Evolutionary conservation across 2,329 filamentous ascomycete genomes (phyloP).

Genomic region (Cladosporium austrohemisphaericum): DNA sequence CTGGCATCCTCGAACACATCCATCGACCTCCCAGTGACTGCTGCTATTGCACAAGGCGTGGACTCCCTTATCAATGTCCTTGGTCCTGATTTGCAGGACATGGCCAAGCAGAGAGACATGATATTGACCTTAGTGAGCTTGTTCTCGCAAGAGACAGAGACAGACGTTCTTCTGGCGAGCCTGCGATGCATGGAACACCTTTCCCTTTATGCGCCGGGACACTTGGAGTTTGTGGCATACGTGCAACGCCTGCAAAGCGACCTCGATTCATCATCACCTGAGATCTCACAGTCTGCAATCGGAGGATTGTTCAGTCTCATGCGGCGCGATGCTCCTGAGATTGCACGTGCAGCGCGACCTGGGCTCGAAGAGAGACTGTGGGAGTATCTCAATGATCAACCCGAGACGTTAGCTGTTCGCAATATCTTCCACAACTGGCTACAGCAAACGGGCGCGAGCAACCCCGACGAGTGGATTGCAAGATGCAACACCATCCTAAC

Average conservation of each 20-base stretch:
- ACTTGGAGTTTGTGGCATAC: constrained; percentile 80
- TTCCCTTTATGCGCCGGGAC: constrained; percentile 82
- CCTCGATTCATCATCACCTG: constrained; percentile 63
- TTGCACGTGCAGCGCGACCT: constrained; percentile 68
- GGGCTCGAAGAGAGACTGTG: constrained; percentile 89
- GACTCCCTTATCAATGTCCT: constrained; percentile 97
- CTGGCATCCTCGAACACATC: constrained; percentile 86
- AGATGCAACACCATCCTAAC: constrained; percentile 85
- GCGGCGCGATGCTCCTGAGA: constrained; percentile 83
- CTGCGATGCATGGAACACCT: constrained; percentile 85
- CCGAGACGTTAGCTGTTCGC: constrained; percentile 73
- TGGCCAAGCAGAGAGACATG: constrained; percentile 84
- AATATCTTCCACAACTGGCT: constrained; percentile 93
- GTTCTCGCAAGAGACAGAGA: constrained; percentile 67
- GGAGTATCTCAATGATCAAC: constrained; percentile 76
- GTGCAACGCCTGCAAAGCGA: constrained; percentile 77
- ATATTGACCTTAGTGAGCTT: constrained; percentile 82
- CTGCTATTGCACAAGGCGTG: constrained; percentile 80
- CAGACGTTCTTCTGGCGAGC: constrained; percentile 69
- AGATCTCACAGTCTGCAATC: constrained; percentile 74
- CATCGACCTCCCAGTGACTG: constrained; percentile 74
- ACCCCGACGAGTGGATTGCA: constrained; percentile 82
- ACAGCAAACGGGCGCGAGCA: constrained; percentile 75
- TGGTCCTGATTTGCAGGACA: constrained; percentile 89
- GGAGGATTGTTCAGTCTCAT: constrained; percentile 91